These are phyloP conservation scores for Ajuga chamaepitys DNA, from an alignment of 257 asterid genomes.

Conservation along the genomic window DNA sequence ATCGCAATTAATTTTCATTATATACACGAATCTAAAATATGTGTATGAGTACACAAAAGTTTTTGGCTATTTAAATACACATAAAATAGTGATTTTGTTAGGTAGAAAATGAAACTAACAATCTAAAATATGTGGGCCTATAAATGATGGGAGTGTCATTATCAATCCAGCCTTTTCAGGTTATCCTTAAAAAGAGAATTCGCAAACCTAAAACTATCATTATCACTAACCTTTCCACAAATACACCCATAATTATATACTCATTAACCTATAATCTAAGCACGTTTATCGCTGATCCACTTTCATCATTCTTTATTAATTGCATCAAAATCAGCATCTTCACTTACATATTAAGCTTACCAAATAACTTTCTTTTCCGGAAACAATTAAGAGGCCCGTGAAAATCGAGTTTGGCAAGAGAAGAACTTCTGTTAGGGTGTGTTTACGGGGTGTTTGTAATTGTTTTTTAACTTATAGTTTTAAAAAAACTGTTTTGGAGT, in stretches of 20 bases:
- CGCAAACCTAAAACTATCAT: conserved; percentile 27
- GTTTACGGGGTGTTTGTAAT: too few relatives aligned
- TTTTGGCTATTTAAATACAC: too few relatives aligned
- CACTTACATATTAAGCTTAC: too few relatives aligned
- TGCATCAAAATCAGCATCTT: neutral
- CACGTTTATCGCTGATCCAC: neutral
- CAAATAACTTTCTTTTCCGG: too few relatives aligned
- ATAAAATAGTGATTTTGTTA: conserved; percentile 15
- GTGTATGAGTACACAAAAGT: too few relatives aligned
- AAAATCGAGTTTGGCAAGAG: too few relatives aligned
- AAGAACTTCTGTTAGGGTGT: too few relatives aligned
- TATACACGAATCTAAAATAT: too few relatives aligned
- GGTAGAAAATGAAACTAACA: conserved; percentile 20
- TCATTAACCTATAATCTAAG: conserved; percentile 9
- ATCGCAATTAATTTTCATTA: too few relatives aligned
- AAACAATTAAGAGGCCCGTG: too few relatives aligned
- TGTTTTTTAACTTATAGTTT: too few relatives aligned
- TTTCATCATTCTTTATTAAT: neutral
- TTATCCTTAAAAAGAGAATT: conserved; percentile 21
- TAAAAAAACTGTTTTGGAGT: too few relatives aligned
- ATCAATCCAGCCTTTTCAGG: conserved; percentile 19
- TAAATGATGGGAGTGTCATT: conserved; percentile 33
- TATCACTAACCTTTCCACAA: conserved; percentile 38
- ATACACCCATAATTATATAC: conserved; percentile 18
- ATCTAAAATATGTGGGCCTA: conserved; percentile 22